Percentiles rank a stretch among this genome's conserved stretches.
These are phyloP conservation scores for Vanrija pseudolonga DNA, from an alignment of 1,284 basidiomycete species.

Conservation along the genomic window DNA sequence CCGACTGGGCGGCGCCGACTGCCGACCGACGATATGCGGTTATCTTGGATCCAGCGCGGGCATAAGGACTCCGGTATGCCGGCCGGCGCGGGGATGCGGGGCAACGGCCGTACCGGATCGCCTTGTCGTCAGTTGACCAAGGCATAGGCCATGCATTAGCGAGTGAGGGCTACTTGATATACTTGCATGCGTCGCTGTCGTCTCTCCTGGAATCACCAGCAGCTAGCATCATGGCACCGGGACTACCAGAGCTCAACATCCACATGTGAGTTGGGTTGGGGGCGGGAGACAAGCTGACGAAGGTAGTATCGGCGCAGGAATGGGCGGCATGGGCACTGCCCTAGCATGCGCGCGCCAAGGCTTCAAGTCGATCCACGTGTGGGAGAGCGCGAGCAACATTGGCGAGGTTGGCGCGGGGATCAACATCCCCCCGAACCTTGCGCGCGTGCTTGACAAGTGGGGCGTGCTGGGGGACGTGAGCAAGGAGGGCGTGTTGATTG, in stretches of 20 bases:
- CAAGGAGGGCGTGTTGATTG: slow-evolving; percentile 35
- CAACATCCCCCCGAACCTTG: slow-evolving; percentile 39
- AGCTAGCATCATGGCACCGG: slow-evolving; percentile 4
- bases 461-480: slow-evolving; percentile 25
- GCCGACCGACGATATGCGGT: too few species aligned
- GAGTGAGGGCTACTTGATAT: too few species aligned
- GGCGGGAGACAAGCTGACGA: neutral
- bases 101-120: too few species aligned
- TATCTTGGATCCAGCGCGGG: too few species aligned
- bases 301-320: slow-evolving; percentile 10
- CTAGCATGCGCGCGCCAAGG: slow-evolving; percentile 32
- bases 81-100: too few species aligned
- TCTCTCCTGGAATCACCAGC: too few species aligned
- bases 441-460: slow-evolving; percentile 30
- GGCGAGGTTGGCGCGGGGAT: slow-evolving; percentile 43
- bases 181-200: too few species aligned
- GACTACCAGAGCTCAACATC: slow-evolving; percentile 10
- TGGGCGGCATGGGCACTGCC: slow-evolving; percentile 36
- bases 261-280: slow-evolving; percentile 18
- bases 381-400: slow-evolving; percentile 27
- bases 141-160: too few species aligned
- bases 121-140: too few species aligned
- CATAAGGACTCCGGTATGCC: too few species aligned
- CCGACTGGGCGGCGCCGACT: too few species aligned
- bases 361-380: slow-evolving; percentile 34